Evolutionary conservation across 2,329 filamentous ascomycete genomes (phyloP).

Genomic region (Eutypa lata): DNA sequence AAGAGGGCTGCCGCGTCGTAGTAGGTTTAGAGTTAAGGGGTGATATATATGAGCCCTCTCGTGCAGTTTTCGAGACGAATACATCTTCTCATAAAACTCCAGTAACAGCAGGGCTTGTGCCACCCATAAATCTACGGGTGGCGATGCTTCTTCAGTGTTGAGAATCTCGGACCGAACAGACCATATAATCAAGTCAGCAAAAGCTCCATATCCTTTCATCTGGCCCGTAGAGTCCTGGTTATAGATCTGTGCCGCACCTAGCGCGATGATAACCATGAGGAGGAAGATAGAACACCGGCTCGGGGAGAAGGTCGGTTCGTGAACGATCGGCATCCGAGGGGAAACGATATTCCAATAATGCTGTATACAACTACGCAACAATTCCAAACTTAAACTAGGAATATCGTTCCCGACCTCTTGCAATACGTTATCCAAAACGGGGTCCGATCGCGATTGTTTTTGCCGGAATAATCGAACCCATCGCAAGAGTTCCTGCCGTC

Average conservation of each 20-base stretch:
- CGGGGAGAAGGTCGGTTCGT: slow-evolving; percentile 81
- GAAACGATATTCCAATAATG: slow-evolving; percentile 88
- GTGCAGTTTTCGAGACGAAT: slow-evolving; percentile 75
- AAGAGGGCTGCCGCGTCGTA: slow-evolving; percentile 81
- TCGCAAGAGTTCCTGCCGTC: slow-evolving; percentile 42
- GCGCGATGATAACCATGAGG: slow-evolving; percentile 76
- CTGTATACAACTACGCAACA: slow-evolving; percentile 81
- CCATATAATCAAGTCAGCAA: slow-evolving; percentile 61
- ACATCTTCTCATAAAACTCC: slow-evolving; percentile 92
- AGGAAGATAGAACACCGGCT: slow-evolving; percentile 76
- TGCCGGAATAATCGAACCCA: slow-evolving; percentile 42
- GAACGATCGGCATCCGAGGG: slow-evolving; percentile 80
- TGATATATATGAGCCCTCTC: slow-evolving; percentile 90
- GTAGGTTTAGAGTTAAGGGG: slow-evolving; percentile 77
- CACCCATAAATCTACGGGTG: slow-evolving; percentile 83
- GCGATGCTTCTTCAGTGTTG: slow-evolving; percentile 75
- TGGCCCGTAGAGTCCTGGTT: slow-evolving; percentile 56
- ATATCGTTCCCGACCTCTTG: slow-evolving; percentile 40
- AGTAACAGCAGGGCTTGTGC: slow-evolving; percentile 81
- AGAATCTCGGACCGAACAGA: slow-evolving; percentile 82
- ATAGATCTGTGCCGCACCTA: slow-evolving; percentile 78
- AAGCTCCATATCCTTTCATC: slow-evolving; percentile 41
- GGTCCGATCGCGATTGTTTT: slow-evolving; percentile 40
- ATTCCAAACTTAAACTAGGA: slow-evolving; percentile 63
- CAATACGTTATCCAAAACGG: slow-evolving; percentile 27